These are phyloP conservation scores for Cinchona pubescens DNA, from an alignment of 257 asterid genomes.

Conservation along the genomic window DNA sequence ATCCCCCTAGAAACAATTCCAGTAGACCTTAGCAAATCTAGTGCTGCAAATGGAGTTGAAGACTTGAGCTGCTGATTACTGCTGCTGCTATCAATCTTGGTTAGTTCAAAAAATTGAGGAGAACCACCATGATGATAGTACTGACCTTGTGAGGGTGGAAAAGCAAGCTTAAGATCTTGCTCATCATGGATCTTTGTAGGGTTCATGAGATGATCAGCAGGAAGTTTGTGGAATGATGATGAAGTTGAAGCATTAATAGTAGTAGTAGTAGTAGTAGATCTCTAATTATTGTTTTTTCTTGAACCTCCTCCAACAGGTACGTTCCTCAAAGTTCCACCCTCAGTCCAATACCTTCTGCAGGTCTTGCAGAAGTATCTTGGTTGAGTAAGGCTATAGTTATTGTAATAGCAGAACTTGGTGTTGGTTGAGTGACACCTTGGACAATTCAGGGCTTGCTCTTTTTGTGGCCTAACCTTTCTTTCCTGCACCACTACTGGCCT, in stretches of 20 bases:
- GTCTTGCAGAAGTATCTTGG: conserved; percentile 85
- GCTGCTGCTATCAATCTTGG: conserved; percentile 34
- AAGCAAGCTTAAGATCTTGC: conserved; percentile 62
- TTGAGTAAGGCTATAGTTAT: conserved; percentile 74
- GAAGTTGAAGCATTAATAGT: conserved; percentile 16
- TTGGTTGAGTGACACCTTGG: conserved; percentile 73
- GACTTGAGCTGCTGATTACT: conserved; percentile 14
- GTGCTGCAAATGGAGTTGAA: conserved; percentile 37
- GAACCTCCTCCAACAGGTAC: conserved; percentile 86
- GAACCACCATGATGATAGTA: conserved; percentile 21
- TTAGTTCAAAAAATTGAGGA: conserved; percentile 47
- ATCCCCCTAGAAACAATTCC: conserved; percentile 40
- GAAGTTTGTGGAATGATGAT: conserved; percentile 32
- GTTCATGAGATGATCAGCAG: conserved; percentile 49
- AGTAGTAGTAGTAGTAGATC: conserved; percentile 16
- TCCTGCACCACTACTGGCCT: conserved; percentile 28
- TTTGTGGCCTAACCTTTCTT: conserved; percentile 56
- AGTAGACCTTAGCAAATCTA: conserved; percentile 47
- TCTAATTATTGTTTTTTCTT: conserved; percentile 56
- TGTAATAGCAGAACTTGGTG: conserved; percentile 82
- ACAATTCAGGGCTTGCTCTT: conserved; percentile 54
- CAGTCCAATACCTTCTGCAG: conserved; percentile 83
- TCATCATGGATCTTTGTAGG: conserved; percentile 42
- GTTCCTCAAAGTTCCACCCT: conserved; percentile 73
- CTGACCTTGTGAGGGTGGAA: conserved; percentile 25